phyloP scores from a whole-genome alignment of 2,329 filamentous ascomycete genomes.

The Curvularia sp. region DNA sequence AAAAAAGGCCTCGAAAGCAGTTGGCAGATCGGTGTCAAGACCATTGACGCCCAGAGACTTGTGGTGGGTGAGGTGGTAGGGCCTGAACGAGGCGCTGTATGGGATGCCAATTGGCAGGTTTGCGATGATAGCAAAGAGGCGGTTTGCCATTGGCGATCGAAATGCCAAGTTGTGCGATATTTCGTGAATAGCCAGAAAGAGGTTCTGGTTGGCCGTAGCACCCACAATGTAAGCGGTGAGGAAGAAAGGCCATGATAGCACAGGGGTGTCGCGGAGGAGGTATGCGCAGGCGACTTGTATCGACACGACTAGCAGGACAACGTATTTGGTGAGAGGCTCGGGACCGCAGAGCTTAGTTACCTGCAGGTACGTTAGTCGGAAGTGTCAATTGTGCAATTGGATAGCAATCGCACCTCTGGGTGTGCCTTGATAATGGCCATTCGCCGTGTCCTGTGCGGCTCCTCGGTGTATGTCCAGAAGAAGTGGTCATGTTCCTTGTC shows the following conservation, averaged over 20 bases:
- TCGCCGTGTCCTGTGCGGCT: slow-evolving; percentile 89
- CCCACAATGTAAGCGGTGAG: slow-evolving; percentile 88
- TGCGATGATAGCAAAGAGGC: slow-evolving; percentile 87
- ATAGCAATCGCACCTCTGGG: slow-evolving; percentile 72
- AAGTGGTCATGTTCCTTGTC: slow-evolving; percentile 65
- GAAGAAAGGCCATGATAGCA: slow-evolving; percentile 86
- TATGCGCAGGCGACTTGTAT: slow-evolving; percentile 82
- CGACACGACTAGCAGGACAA: slow-evolving; percentile 81
- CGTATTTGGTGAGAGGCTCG: slow-evolving; percentile 93
- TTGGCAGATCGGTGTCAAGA: slow-evolving; percentile 94
- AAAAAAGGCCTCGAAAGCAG: slow-evolving; percentile 86
- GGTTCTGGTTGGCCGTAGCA: slow-evolving; percentile 96
- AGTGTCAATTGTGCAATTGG: neutral
- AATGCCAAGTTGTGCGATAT: slow-evolving; percentile 98
- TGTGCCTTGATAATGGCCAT: slow-evolving; percentile 98
- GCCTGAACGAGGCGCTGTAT: slow-evolving; percentile 95
- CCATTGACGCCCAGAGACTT: slow-evolving; percentile 97
- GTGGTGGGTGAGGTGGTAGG: slow-evolving; percentile 98
- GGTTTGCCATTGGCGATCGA: slow-evolving; percentile 77
- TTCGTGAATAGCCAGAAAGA: slow-evolving; percentile 98
- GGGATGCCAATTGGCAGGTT: slow-evolving; percentile 96
- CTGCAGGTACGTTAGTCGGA: slow-evolving; percentile 53
- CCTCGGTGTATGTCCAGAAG: slow-evolving; percentile 99
- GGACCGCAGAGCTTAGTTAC: slow-evolving; percentile 97
- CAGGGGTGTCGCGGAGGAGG: slow-evolving; percentile 74